A percentile compares a stretch with the other conserved stretches of the same genome.
Conservation (phyloP, 1,284 basidiomycete genomes). For the Cerioporus squamosus region DNA sequence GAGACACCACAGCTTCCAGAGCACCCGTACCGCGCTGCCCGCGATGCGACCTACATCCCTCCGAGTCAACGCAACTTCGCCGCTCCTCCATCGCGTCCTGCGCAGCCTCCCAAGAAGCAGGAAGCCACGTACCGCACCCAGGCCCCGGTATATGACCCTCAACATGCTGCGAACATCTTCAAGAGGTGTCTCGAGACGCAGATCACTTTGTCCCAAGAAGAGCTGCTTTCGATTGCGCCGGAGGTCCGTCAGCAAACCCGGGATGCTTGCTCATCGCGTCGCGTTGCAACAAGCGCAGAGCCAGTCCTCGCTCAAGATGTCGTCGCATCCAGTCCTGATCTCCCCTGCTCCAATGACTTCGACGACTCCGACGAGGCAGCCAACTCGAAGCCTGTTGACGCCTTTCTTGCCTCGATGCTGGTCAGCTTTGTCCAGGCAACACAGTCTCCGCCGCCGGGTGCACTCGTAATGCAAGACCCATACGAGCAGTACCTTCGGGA, state of each 20-base stretch:
- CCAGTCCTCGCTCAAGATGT: neutral
- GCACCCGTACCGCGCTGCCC: too few relatives aligned
- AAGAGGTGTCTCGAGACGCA: conserved; percentile 12
- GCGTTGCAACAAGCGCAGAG: neutral
- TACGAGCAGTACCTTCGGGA: conserved; percentile 14
- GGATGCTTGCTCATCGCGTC: conserved; percentile 5
- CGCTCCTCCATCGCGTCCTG: neutral
- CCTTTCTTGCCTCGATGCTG: neutral
- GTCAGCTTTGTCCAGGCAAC: neutral
- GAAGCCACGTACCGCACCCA: too few relatives aligned
- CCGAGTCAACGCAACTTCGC: neutral
- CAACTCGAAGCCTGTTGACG: neutral
- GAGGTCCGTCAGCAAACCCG: conserved; percentile 8
- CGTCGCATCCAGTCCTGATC: neutral
- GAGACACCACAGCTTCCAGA: too few relatives aligned
- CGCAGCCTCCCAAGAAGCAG: too few relatives aligned
- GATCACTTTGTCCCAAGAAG: conserved; percentile 13
- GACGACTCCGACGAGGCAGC: neutral
- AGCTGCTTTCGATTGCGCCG: conserved; percentile 16
- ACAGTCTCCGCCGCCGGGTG: neutral
- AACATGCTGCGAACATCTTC: conserved; percentile 13
- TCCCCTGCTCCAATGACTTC: neutral
- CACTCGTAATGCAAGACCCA: conserved; percentile 13
- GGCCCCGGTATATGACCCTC: conserved; percentile 13
- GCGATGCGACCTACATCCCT: too few relatives aligned